A percentile compares a stretch with the other conserved stretches of the same genome.
phyloP scores from a whole-genome alignment of 1,139 yeast species.

The Magnusiomyces ingens region DNA sequence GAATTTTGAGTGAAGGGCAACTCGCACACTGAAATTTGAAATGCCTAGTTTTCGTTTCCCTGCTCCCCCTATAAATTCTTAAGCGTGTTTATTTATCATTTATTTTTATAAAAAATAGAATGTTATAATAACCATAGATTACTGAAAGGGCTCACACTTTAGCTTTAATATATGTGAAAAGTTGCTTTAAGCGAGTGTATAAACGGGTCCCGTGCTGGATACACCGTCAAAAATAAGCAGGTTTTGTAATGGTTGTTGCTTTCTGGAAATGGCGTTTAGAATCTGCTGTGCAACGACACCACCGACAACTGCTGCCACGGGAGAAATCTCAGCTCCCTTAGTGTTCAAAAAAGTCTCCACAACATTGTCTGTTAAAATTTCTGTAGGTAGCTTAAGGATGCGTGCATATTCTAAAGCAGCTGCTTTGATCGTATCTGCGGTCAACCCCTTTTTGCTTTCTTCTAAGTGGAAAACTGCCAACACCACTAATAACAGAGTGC shows the following conservation, averaged over 20 bases:
- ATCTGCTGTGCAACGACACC: constrained; percentile 90
- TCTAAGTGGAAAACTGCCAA: constrained; percentile 42
- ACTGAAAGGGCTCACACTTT: not conserved
- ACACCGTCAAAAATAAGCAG: constrained; percentile 69
- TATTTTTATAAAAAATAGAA: not conserved
- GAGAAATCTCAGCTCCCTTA: constrained; percentile 63
- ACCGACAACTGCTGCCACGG: constrained; percentile 83
- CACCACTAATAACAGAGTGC: constrained; percentile 56
- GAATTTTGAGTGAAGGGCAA: too few relatives aligned
- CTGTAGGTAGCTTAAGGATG: constrained; percentile 38
- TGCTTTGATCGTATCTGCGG: constrained; percentile 28
- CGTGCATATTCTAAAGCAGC: constrained; percentile 33
- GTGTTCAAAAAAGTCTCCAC: constrained; percentile 25
- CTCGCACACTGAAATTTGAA: too few relatives aligned
- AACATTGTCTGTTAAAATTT: constrained; percentile 31
- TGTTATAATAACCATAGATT: not conserved
- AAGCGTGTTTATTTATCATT: too few relatives aligned
- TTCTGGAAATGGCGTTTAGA: constrained; percentile 68
- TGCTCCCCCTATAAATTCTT: too few relatives aligned
- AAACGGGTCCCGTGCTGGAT: constrained; percentile 70
- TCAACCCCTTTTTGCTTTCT: constrained; percentile 21
- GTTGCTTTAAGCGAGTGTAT: constrained; percentile 32
- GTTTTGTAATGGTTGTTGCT: constrained; percentile 79
- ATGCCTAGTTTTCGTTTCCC: too few relatives aligned
- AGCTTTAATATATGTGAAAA: not conserved